Evolutionary conservation across 805 yeast species (phyloP).

Genomic region (Dipodascopsis tothii): DNA sequence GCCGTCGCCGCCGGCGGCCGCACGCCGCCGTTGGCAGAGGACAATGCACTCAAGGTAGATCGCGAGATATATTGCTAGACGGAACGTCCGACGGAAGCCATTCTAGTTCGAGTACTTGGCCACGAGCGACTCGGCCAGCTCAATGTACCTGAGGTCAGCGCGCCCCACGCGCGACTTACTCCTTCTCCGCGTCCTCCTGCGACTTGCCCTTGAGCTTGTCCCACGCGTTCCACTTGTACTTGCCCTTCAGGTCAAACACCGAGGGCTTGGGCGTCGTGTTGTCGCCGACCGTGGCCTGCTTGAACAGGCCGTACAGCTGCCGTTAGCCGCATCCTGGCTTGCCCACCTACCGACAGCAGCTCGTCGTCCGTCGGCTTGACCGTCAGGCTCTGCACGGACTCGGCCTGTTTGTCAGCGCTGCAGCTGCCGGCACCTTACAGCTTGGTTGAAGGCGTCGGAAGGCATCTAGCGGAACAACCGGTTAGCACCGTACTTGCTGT

Average conservation of each 20-base stretch:
- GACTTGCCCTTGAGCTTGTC: slow-evolving; percentile 74
- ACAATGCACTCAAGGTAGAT: no score
- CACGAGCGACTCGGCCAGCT: slow-evolving; percentile 30
- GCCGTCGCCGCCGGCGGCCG: no score
- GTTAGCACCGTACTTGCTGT: no score
- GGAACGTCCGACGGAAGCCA: not conserved
- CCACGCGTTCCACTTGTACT: slow-evolving; percentile 98
- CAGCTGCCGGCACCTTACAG: not conserved
- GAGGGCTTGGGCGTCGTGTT: slow-evolving; percentile 83
- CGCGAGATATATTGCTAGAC: no score
- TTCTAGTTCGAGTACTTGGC: slow-evolving; percentile 21
- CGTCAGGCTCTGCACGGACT: slow-evolving; percentile 65
- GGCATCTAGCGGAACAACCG: no score
- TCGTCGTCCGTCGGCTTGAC: slow-evolving; percentile 82
- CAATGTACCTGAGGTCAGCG: slow-evolving; percentile 28
- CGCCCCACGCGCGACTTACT: slow-evolving; percentile 33
- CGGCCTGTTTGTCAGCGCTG: slow-evolving; percentile 34
- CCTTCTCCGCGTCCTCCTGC: slow-evolving; percentile 82
- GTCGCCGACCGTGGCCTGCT: slow-evolving; percentile 97
- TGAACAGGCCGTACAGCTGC: slow-evolving; percentile 77
- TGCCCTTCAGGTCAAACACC: slow-evolving; percentile 82
- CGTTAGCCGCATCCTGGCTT: not conserved
- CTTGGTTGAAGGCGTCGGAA: not conserved
- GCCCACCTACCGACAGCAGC: slow-evolving; percentile 39
- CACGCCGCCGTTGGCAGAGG: no score